Evolutionary conservation across 257 asterid species (phyloP).

Genomic region (Phtheirospermum japonicum): DNA sequence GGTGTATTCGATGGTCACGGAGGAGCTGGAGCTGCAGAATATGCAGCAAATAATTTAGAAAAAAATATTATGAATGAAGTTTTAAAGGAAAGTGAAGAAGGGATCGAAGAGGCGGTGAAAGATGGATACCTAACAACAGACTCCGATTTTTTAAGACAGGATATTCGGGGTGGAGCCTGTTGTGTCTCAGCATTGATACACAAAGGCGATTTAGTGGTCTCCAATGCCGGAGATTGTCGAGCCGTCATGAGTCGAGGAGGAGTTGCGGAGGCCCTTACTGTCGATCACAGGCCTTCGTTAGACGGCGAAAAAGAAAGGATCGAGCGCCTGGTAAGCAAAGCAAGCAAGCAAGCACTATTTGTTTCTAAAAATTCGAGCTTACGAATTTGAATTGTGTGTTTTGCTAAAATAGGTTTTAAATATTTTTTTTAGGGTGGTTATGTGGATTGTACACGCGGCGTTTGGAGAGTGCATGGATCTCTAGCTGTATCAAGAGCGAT

Average conservation of each 20-base stretch:
- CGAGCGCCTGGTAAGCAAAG: conserved; percentile 63
- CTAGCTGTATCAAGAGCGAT: conserved; percentile 81
- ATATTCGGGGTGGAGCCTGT: conserved; percentile 65
- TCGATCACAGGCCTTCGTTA: conserved; percentile 69
- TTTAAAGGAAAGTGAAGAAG: conserved; percentile 22
- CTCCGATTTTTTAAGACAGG: conserved; percentile 52
- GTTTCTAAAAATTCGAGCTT: too few species aligned
- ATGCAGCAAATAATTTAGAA: conserved; percentile 52
- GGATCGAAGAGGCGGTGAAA: conserved; percentile 52
- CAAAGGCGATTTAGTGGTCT: conserved; percentile 56
- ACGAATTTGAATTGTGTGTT: background rate
- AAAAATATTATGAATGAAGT: conserved; percentile 40
- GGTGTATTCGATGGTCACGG: conserved; percentile 87
- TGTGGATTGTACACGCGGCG: conserved; percentile 64
- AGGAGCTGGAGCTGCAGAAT: conserved; percentile 73
- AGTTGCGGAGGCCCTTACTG: conserved; percentile 63
- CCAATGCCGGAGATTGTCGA: conserved; percentile 91
- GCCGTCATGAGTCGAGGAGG: conserved; percentile 69
- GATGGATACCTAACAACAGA: conserved; percentile 65
- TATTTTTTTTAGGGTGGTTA: conserved; percentile 52
- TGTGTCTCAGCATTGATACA: conserved; percentile 68
- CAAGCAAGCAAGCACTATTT: conserved; percentile 29
- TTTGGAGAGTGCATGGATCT: conserved; percentile 76
- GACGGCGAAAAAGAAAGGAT: conserved; percentile 62
- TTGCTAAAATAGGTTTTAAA: background rate